Base-by-base conservation (phyloP, 2,329 filamentous ascomycete genomes). In the Pseudocercospora eumusae region DNA sequence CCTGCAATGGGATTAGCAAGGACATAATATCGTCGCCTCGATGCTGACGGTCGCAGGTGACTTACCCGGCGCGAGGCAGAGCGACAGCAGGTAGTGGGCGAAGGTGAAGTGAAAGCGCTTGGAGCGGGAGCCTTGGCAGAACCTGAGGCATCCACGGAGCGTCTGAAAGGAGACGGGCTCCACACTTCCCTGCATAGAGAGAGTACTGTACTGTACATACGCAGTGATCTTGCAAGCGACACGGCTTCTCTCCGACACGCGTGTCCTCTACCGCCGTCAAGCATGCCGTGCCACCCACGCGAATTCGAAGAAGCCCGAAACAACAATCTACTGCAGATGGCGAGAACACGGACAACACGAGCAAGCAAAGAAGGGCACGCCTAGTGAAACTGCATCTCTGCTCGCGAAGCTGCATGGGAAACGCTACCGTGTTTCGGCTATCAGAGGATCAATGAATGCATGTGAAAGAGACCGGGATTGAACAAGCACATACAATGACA, bases 371-470 rank as follows among this genome's bases (percentile, higher is more conserved):
- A 40, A 18, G 36, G 36, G 15, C n/a, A 40, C 36, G 13, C 25
- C 25, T 25, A 21, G 45, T 25, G 25, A 52, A 52, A 52, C 23
- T 28, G 25, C 47, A 25, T 23, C 25, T 52, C 47, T 52, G 47
- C 47, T 52, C 47, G 47, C 25, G 21, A 52, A 52, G 47, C 20
- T 52, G 47, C 47, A 52, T 52, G 25, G 23, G 9, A 13, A 47
- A 42, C 9, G 10, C 1, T 21, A 21, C 44, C 20, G 20, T n/a
- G 47, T 28, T n/a, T 31, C 47, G 47, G 47, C 47, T 52, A 50
- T 52, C 20, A 15, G 47, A 52, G 47, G 47, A 52, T 31, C 47
- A 52, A 52, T 52, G 47, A 6, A 52, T 15, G 47, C 47, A 52
- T 52, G 47, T 52, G 47, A 52, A 52, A 52, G 23, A 52, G 23